A percentile compares a stretch with the other conserved stretches of the same genome.
Evolutionary conservation across 495 filamentous ascomycete species (phyloP).

Genomic region (Clavariopsis aquatica): DNA sequence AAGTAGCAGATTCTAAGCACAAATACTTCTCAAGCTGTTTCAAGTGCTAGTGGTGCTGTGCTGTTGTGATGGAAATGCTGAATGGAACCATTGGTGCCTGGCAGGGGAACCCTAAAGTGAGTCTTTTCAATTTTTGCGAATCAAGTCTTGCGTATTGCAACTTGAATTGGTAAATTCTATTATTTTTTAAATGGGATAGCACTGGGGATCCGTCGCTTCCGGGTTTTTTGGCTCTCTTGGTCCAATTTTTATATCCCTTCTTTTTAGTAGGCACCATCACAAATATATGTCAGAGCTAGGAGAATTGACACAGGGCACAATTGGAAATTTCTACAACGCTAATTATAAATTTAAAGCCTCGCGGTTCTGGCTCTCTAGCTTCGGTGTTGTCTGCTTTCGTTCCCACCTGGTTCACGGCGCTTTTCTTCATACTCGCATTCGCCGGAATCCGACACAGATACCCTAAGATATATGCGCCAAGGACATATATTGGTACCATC

Average conservation of each 20-base stretch:
- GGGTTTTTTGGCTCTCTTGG: no score
- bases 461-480: conserved; percentile 76
- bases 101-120: conserved; percentile 8
- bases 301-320: no score
- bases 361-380: conserved; percentile 50
- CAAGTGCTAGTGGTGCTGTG: not conserved
- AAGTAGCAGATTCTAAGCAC: no score
- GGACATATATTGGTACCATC: conserved; percentile 73
- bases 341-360: conserved; percentile 27
- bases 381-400: conserved; percentile 70
- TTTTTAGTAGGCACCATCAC: no score
- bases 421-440: conserved; percentile 67
- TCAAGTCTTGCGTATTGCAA: no score
- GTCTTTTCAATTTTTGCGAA: not conserved
- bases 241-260: no score
- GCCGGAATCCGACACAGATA: conserved; percentile 67
- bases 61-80: not conserved
- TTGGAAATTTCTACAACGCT: no score
- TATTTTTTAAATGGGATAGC: no score
- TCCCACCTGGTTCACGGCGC: conserved; percentile 64
- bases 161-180: no score
- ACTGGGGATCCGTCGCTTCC: no score
- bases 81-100: conserved; percentile 6
- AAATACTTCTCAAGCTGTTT: no score
- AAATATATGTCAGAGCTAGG: no score